Evolutionary conservation across 2,329 filamentous ascomycete species (phyloP).

Genomic region (Tothia fuscella): DNA sequence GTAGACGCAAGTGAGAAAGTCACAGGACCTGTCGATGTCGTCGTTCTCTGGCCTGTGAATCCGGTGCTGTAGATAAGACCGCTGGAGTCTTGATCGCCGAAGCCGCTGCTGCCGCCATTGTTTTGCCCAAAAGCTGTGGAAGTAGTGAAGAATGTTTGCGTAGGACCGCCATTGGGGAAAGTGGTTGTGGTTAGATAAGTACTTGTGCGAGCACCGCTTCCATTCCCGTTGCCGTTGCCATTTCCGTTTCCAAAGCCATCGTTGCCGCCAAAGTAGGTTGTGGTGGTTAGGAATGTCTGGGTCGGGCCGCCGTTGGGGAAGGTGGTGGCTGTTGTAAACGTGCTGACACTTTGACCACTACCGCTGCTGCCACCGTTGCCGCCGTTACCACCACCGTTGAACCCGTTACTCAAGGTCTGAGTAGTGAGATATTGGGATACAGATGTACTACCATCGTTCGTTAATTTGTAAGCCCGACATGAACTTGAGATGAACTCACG

Average conservation of each 20-base stretch:
- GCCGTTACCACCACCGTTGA: not conserved
- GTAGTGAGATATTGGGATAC: too few species aligned
- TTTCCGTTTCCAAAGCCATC: too few species aligned
- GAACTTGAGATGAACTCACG: not conserved
- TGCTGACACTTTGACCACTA: not conserved
- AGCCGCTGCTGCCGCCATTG: not conserved
- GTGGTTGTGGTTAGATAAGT: constrained; percentile 5
- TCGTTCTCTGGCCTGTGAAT: not conserved
- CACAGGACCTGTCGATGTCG: not conserved
- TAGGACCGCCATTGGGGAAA: constrained; percentile 1
- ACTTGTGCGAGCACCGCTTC: not conserved
- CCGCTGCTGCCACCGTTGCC: not conserved
- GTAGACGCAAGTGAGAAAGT: not conserved
- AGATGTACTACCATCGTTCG: too few species aligned
- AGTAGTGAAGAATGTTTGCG: not conserved
- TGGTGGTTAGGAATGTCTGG: constrained; percentile 2
- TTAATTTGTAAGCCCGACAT: not conserved
- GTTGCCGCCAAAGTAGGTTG: not conserved
- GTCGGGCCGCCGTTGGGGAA: constrained; percentile 5
- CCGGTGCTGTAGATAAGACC: constrained; percentile 2
- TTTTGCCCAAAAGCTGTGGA: constrained; percentile 2
- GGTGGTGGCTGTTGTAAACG: constrained; percentile 4
- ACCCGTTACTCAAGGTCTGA: not conserved
- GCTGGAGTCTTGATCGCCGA: not conserved
- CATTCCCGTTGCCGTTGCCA: not conserved